Evolutionary conservation across 2,329 filamentous ascomycete species (phyloP), one percentile per base, ranked within the genome.

Genomic region (Sphaerulina musiva): DNA sequence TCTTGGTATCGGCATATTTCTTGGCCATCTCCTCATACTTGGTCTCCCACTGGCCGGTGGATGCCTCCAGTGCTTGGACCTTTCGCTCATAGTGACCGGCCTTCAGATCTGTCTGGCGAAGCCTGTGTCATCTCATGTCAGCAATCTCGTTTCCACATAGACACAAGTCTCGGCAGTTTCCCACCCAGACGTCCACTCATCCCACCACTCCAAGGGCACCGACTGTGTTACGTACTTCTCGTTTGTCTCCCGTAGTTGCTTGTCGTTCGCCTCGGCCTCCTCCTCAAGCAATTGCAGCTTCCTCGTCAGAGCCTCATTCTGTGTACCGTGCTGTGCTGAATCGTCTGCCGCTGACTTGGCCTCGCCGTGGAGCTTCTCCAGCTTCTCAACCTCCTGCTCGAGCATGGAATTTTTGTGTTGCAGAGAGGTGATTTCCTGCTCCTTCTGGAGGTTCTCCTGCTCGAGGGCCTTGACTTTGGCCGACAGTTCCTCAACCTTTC

Each of bases 1-100:
- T 92, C 81, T 95, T 85, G 66, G 89, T 80, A 54, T 80, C 73
- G 63, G 78, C 76, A 80, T 95, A 87, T 78, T 96, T 95, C 83
- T 91, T 87, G 67, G 85, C 75, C 86, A 95, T 95, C 74, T 97
- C 92, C 78, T 97, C 93, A 78, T 95, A 97, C 80, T 98, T 97
- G 75, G 80, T 73, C 80, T 97, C 93, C 91, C 91, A 96, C 75
- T 91, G 84, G 75, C 96, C 90, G 68, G 89, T 87, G 73, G 91
- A 83, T 70, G 83, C 80, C 78, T 98, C 93, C 70, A 96, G 85
- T 68, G 93, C 92, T 76, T 96, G 89, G 66, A 97, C 93, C 81
- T 97, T 97, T 77, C 93, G 93, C 80, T 98, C 93, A 76, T 92
- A 97, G 80, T 98, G 92, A 68, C 92, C 93, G 69, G 92, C 91